Percentiles rank a stretch among this genome's conserved stretches.
Evolutionary conservation across 768 basidiomycete genomes (phyloP).

Genomic region (Podaxis mareebaensis): DNA sequence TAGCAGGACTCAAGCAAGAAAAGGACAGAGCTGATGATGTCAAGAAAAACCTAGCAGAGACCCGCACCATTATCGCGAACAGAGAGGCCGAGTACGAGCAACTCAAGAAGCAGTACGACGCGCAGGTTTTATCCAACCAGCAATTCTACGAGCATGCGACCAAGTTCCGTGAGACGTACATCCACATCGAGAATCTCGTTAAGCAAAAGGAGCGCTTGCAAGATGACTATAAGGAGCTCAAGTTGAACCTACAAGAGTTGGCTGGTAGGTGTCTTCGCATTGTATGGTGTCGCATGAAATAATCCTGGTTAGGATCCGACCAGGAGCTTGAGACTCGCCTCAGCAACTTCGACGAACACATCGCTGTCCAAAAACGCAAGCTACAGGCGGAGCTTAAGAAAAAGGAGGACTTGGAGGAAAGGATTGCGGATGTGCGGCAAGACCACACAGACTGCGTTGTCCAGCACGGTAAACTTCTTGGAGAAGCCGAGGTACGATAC

Average conservation of each 20-base stretch:
- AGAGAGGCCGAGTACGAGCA: conserved; percentile 79
- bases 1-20: conserved; percentile 75
- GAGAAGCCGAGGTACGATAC: conserved; percentile 65
- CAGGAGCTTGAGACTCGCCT: conserved; percentile 64
- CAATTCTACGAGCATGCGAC: conserved; percentile 82
- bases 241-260: conserved; percentile 65
- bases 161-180: conserved; percentile 84
- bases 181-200: conserved; percentile 64
- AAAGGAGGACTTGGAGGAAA: conserved; percentile 64
- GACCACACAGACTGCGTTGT: conserved; percentile 57
- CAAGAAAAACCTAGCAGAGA: conserved; percentile 59
- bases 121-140: conserved; percentile 64
- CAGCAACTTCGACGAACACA: conserved; percentile 59
- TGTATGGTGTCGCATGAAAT: neutral
- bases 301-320: conserved; percentile 56
- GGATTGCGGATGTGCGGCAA: conserved; percentile 47
- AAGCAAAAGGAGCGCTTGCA: conserved; percentile 63
- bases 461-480: conserved; percentile 67
- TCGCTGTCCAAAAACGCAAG: conserved; percentile 50
- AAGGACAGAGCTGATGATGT: conserved; percentile 88
- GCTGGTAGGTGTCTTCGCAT: conserved; percentile 45
- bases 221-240: conserved; percentile 60
- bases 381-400: conserved; percentile 48
- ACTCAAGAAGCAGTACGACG: conserved; percentile 64
- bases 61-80: conserved; percentile 58